Percentiles rank a stretch among this genome's conserved stretches.
These are phyloP conservation scores for Eucommia ulmoides DNA, from an alignment of 257 asterid species.

Conservation along the genomic window DNA sequence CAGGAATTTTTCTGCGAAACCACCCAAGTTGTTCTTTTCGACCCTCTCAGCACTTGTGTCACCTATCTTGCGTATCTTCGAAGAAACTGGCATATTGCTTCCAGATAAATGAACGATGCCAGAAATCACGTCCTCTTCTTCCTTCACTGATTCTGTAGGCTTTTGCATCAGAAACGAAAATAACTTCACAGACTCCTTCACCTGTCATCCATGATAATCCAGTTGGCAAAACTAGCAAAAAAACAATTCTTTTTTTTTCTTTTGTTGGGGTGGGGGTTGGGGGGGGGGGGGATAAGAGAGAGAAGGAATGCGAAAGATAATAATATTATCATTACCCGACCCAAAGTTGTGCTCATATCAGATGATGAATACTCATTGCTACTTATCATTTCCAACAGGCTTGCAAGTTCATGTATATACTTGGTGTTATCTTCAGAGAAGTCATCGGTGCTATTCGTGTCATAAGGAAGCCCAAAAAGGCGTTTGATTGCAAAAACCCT, in stretches of 20 bases:
- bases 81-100: conserved; percentile 29
- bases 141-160: conserved; percentile 28
- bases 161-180: conserved; percentile 47
- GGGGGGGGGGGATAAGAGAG: background rate
- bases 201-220: conserved; percentile 29
- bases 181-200: conserved; percentile 39
- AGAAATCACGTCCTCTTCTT: conserved; percentile 33
- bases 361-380: conserved; percentile 15
- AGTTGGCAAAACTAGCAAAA: conserved; percentile 3
- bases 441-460: conserved; percentile 17
- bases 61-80: conserved; percentile 36
- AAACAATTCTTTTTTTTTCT: no score
- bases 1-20: conserved; percentile 43
- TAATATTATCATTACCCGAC: conserved; percentile 23
- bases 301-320: conserved; percentile 3
- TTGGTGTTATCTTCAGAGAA: conserved; percentile 47
- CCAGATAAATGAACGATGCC: conserved; percentile 19
- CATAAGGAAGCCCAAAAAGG: conserved; percentile 44
- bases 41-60: conserved; percentile 40
- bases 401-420: conserved; percentile 40
- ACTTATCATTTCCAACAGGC: conserved; percentile 30
- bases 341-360: conserved; percentile 13
- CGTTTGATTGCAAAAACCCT: conserved; percentile 52
- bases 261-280: no score
- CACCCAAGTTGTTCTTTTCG: conserved; percentile 39